Base-by-base conservation (phyloP, 2,329 filamentous ascomycete species). In the Trichoderma guizhouense region DNA sequence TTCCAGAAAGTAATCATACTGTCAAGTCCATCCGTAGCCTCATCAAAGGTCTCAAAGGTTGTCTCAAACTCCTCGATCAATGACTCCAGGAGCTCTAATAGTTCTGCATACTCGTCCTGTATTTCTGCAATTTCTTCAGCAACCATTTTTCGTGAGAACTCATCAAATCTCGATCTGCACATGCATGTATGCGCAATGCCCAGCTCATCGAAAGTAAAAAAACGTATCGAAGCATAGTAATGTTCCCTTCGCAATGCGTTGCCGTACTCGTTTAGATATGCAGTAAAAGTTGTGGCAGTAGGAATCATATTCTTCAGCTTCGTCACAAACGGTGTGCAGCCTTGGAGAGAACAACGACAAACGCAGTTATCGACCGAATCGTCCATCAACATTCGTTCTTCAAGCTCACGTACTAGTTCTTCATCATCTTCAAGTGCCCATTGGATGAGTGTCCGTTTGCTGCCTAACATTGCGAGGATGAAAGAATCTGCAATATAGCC, bases 161-260 rank as follows among this genome's bases (percentile, higher is more conserved):
- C n/a, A n/a, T n/a, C n/a, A 55, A 12, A 3, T 11, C 3, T 1
- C 26, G 2, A 0, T 12, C 3, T 32, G 3, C 8, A 11, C 3
- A 6, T 12, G 18, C 55, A 58, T 11, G 55, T 58, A 21, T 30
- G 55, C 28, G 28, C 28, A 32, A 58, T n/a, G 3, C 55, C 55
- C 8, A 58, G 55, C 18, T 15, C 28, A n/a, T 58, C 1, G 9
- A 58, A 58, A 2, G 55, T 58, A 1, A 18, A 32, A 18, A 32
- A 12, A 28, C 55, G 26, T 32, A 58, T 58, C 28, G 55, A 18
- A 9, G 55, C 55, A 11, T 32, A n/a, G 5, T 32, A 32, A 1
- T 58, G 55, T 3, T 32, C 15, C 55, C 55, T 32, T 58, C 28
- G 55, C 7, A 58, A n/a, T n/a, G 9, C 2, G 55, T 32, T 58